Conservation (phyloP, 208 protist species). For the Trichomonas vaginalis region DNA sequence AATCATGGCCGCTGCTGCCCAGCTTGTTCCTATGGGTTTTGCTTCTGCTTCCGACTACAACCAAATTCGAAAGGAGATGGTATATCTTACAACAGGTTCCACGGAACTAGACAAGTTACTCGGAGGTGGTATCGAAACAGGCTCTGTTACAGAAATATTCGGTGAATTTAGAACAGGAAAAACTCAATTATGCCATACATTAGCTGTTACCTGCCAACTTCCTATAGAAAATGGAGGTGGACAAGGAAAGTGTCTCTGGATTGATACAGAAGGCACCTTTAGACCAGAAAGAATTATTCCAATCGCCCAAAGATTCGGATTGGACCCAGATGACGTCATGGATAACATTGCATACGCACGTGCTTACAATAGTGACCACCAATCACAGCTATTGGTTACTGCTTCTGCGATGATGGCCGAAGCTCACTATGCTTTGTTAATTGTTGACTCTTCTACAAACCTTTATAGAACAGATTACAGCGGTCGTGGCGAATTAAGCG, state of each 20-base stretch:
- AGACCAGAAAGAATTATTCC: constrained; percentile 66
- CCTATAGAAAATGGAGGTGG: constrained; percentile 38
- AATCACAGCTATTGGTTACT: constrained; percentile 43
- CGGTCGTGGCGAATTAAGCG: constrained; percentile 85
- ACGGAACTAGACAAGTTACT: constrained; percentile 41
- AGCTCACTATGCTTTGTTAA: constrained; percentile 76
- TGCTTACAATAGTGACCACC: constrained; percentile 96
- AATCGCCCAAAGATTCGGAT: constrained; percentile 64
- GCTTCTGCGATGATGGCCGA: constrained; percentile 89
- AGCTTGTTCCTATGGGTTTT: constrained; percentile 86
- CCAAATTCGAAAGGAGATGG: constrained; percentile 64
- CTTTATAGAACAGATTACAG: constrained; percentile 88
- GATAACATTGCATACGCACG: constrained; percentile 95
- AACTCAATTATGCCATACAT: constrained; percentile 93
- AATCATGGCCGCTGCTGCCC: constrained; percentile 66
- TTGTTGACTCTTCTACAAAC: constrained; percentile 92
- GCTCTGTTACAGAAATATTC: constrained; percentile 85
- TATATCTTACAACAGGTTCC: constrained; percentile 84
- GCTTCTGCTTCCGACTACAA: constrained; percentile 79
- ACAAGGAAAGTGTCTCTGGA: constrained; percentile 89
- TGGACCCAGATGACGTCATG: constrained; percentile 82
- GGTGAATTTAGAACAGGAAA: constrained; percentile 91
- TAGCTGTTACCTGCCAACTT: constrained; percentile 85
- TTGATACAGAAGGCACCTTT: constrained; percentile 98
- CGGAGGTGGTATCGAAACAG: constrained; percentile 78